phyloP scores from a whole-genome alignment of 192 early-diverging fungal species.

The Coemansia sp. region DNA sequence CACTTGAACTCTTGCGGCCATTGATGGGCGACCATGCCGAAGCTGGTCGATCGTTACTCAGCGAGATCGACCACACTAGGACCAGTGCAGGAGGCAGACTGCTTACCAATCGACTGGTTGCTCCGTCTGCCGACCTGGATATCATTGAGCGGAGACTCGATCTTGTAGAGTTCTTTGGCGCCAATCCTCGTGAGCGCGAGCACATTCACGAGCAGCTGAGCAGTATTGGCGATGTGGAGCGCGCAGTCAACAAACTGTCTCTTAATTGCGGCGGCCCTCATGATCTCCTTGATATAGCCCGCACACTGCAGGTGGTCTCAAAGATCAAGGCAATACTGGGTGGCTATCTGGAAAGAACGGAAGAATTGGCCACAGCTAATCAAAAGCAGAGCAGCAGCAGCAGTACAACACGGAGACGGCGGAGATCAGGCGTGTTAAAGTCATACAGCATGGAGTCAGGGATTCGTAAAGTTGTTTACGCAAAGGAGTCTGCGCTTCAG shows the following conservation, averaged over 20 bases:
- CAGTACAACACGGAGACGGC: background rate
- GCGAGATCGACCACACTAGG: constrained; percentile 73
- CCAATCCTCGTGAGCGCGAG: constrained; percentile 53
- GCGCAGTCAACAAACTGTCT: constrained; percentile 70
- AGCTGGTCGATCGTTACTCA: constrained; percentile 63
- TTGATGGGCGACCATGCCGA: constrained; percentile 52
- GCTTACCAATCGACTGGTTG: constrained; percentile 67
- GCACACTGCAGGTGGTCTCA: constrained; percentile 59
- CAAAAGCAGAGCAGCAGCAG: background rate
- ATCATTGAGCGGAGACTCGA: constrained; percentile 74
- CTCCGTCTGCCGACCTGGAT: constrained; percentile 64
- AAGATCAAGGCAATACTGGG: constrained; percentile 45
- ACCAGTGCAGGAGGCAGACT: constrained; percentile 79
- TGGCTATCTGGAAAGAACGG: constrained; percentile 17
- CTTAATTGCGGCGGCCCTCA: constrained; percentile 63
- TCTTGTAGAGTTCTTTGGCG: constrained; percentile 71
- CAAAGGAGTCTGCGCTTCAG: constrained; percentile 42
- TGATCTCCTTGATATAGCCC: constrained; percentile 63
- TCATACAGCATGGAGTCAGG: constrained; percentile 6
- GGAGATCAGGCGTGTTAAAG: background rate
- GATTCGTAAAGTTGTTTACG: constrained; percentile 18
- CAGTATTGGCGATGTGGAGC: constrained; percentile 65
- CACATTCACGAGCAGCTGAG: constrained; percentile 58
- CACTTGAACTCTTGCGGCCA: constrained; percentile 75
- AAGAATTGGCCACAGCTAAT: too few relatives aligned